A percentile compares a stretch with the other conserved stretches of the same genome.
These are phyloP conservation scores for Neurospora sp. DNA, from an alignment of 495 filamentous ascomycete genomes.

Conservation along the genomic window DNA sequence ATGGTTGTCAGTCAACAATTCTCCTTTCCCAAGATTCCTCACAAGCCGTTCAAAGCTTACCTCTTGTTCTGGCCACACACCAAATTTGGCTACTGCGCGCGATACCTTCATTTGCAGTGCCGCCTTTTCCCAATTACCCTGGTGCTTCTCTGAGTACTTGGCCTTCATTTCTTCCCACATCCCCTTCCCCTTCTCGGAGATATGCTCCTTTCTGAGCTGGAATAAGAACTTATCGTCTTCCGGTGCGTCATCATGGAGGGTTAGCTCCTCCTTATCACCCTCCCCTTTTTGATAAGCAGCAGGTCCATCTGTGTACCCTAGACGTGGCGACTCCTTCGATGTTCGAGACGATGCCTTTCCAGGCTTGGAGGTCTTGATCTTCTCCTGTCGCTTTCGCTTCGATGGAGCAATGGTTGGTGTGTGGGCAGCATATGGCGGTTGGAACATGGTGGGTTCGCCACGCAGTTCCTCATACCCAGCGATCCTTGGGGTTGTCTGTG, in stretches of 20 bases:
- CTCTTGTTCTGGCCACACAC: slow-evolving; percentile 33
- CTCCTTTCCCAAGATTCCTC: not conserved
- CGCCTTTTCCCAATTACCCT: slow-evolving; percentile 32
- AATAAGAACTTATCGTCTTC: slow-evolving; percentile 37
- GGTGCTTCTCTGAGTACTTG: slow-evolving; percentile 30
- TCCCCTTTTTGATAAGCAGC: slow-evolving; percentile 3
- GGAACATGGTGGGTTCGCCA: slow-evolving; percentile 10
- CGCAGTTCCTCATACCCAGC: slow-evolving; percentile 21
- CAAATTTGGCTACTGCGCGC: slow-evolving; percentile 33
- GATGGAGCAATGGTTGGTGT: slow-evolving; percentile 12
- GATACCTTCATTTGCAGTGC: slow-evolving; percentile 41
- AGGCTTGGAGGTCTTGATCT: slow-evolving; percentile 14
- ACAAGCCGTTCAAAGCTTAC: slow-evolving; percentile 18
- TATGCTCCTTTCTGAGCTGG: slow-evolving; percentile 30
- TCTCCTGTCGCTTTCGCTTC: slow-evolving; percentile 5
- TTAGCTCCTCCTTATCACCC: slow-evolving; percentile 16
- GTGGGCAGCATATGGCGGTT: slow-evolving; percentile 16
- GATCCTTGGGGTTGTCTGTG: slow-evolving; percentile 9
- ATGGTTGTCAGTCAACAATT: slow-evolving; percentile 1
- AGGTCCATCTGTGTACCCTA: slow-evolving; percentile 3
- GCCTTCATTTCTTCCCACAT: slow-evolving; percentile 42
- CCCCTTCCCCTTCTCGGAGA: slow-evolving; percentile 38
- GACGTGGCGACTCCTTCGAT: slow-evolving; percentile 12
- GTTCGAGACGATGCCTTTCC: slow-evolving; percentile 12
- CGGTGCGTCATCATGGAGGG: slow-evolving; percentile 31